Evolutionary conservation across 768 basidiomycete species (phyloP), one percentile per base, ranked within the genome.

Genomic region (Suillus ampliporus): DNA sequence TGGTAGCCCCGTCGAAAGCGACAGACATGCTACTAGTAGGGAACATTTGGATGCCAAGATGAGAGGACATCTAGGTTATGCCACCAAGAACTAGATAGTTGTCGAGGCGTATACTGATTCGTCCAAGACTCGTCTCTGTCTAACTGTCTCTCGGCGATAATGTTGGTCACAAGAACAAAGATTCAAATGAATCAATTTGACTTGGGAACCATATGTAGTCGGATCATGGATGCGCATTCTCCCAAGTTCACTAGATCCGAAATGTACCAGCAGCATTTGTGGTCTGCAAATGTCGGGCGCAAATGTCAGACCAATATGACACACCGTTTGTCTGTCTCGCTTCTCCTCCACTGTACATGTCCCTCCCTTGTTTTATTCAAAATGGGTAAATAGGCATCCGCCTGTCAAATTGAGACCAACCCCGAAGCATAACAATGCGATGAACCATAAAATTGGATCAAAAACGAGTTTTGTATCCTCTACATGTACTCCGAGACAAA

Each of bases 41-140:
- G 6, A 31, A 19, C 2, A 8, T 6, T 31, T 19, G 28, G 31
- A 17, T 51, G 17, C 28, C 19, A 51, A 51, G 31, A 28, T 50
- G 48, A 50, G 28, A 50, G 48, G 23, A 47, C 26, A 7, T 26
- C 23, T 48, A 15, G 34, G 34, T 35, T 10, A 35, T 35, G 37
- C 11, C 11, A 3, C 10, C 37, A 37, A 23, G 17, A 47, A 14
- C 15, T 52, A 21, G 51, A 54, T 54, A 17, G 23, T 38, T 11
- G 37, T 17, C 53, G 53, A 38, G 31, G 31, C 50, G 31, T 35
- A 51, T 31, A 13, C 50, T 51, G 50, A 51, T 51, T 51, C 28
- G 50, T 51, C 50, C 50, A 31, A 31, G 28, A 51, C 11, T 53
- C 53, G 23, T 38, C 21, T 53, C 37, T 40, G 11, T 28, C 13